Conservation (phyloP, 805 yeast genomes). For the Kodamaea neixiangensis region DNA sequence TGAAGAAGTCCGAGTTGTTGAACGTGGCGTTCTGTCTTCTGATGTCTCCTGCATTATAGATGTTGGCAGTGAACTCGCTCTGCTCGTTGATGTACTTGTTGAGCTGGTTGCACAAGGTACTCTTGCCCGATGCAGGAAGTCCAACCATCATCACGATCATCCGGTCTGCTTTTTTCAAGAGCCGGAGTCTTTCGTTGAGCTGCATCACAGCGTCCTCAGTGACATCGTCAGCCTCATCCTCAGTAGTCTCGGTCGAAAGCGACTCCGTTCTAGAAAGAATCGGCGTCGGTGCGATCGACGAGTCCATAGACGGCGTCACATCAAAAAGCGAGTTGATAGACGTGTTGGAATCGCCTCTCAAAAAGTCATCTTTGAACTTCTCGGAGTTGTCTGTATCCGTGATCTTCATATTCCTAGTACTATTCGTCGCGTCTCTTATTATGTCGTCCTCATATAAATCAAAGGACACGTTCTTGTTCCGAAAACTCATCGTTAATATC, state of each 20-base stretch:
- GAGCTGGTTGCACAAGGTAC: conserved; percentile 39
- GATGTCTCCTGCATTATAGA: conserved; percentile 56
- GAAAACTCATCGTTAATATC: neutral
- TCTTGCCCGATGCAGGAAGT: conserved; percentile 45
- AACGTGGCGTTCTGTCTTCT: conserved; percentile 38
- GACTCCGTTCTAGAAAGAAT: conserved; percentile 15
- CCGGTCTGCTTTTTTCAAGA: conserved; percentile 15
- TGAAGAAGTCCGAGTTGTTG: conserved; percentile 38
- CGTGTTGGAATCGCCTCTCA: conserved; percentile 19
- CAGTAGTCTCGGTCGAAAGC: conserved; percentile 11
- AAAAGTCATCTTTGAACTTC: conserved; percentile 1
- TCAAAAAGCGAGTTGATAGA: conserved; percentile 35
- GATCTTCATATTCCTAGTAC: neutral
- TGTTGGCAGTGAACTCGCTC: conserved; percentile 24
- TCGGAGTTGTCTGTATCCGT: neutral
- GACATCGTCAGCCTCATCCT: neutral
- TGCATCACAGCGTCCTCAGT: conserved; percentile 1
- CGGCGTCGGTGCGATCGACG: conserved; percentile 18
- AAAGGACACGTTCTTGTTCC: conserved; percentile 2
- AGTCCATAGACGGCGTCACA: neutral
- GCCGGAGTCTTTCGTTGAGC: conserved; percentile 11
- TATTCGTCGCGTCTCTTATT: neutral
- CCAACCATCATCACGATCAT: conserved; percentile 38
- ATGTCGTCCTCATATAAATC: conserved; percentile 5
- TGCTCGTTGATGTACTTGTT: conserved; percentile 28